Evolutionary conservation across 2,329 filamentous ascomycete species (phyloP), one percentile per base, ranked within the genome.

Genomic region (Niveomyces coronatus): DNA sequence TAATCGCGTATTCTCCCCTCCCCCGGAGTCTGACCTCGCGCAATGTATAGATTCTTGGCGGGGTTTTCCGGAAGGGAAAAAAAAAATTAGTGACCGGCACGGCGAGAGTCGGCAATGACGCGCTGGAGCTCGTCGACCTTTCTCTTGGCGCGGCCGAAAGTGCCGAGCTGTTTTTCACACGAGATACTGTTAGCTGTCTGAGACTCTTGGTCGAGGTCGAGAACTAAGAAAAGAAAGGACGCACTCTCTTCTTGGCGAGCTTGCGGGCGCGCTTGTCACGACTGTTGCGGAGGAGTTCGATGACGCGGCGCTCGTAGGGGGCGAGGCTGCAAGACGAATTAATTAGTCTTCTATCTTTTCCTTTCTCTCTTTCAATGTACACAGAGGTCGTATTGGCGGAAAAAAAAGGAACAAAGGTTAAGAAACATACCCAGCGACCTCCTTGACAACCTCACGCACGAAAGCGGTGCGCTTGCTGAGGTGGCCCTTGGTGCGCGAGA

Each of bases 71-170:
- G 27, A 10, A 4, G 9, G 23, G 2, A 15, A 16, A 14, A 38
- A 27, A 26, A 9, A 29, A 46, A 62, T 76, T 76, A 77, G 67
- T 77, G 73, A 53, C 58, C 68, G 49, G 65, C 61, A 56, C 72
- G 68, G 70, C 89, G 88, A 64, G 88, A 82, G 76, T 96, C 91
- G 60, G 89, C 86, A 64, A 98, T 98, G 69, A 98, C 85, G 61
- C 85, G 80, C 73, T 87, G 85, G 73, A 98, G 86, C 75, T 96
- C 89, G 66, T 98, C 91, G 55, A 98, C 91, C 89, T 98, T 98
- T 67, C 78, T 82, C 89, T 98, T 98, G 63, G 89, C 89, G 68
- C 91, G 89, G 63, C 85, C 85, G 70, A 96, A 96, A 57, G 91
- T 96, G 66, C 91, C 91, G 75, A 98, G 88, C 83, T 91, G 50